Conservation (phyloP, 2,329 filamentous ascomycete species). For the Fusarium musae region DNA sequence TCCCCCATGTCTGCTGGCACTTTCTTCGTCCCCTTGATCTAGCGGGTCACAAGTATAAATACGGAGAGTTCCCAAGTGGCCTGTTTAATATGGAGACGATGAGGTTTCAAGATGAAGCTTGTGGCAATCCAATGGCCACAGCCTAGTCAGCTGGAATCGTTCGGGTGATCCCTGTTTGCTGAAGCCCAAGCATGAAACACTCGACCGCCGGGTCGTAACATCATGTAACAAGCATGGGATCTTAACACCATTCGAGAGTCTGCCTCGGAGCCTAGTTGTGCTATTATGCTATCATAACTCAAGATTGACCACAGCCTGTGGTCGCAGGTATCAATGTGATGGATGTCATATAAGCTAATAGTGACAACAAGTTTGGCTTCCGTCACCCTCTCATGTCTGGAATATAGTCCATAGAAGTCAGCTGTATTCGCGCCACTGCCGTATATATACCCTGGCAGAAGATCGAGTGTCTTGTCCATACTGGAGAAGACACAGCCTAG, state of each 20-base stretch:
- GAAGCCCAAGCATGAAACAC: conserved; percentile 11
- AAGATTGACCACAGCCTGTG: conserved; percentile 3
- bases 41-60: not conserved
- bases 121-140: not conserved
- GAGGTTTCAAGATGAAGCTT: conserved; percentile 19
- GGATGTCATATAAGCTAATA: not conserved
- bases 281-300: conserved; percentile 6
- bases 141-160: conserved; percentile 10
- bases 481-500: not conserved
- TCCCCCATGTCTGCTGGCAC: not conserved
- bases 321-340: not conserved
- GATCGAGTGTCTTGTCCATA: not conserved
- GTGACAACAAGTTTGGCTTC: not conserved
- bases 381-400: not conserved
- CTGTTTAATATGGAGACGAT: conserved; percentile 36
- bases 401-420: not conserved
- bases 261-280: not conserved
- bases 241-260: not conserved
- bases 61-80: conserved; percentile 10
- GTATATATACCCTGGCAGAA: not conserved
- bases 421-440: not conserved
- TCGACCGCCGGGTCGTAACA: not conserved
- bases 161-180: conserved; percentile 9
- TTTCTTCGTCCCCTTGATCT: not conserved
- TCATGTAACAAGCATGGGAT: conserved; percentile 12